phyloP scores from a whole-genome alignment of 106 monocot genomes.

The Xerophyta viscosa region DNA sequence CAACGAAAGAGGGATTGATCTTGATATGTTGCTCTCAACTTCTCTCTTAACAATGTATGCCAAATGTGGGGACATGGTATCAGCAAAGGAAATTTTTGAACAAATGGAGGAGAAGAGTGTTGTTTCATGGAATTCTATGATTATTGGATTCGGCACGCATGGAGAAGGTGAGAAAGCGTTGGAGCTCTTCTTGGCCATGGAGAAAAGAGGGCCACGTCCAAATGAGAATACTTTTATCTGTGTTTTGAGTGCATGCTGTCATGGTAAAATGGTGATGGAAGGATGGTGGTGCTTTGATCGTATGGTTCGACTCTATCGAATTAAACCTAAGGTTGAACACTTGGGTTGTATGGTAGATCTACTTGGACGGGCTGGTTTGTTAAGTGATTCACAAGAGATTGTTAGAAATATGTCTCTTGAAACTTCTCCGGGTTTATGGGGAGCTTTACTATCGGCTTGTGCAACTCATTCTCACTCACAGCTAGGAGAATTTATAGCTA shows the following conservation, averaged over 20 bases:
- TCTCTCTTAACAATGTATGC: constrained; percentile 71
- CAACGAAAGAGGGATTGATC: neutral
- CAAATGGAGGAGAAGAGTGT: constrained; percentile 36
- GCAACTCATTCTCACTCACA: constrained; percentile 24
- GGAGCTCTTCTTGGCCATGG: constrained; percentile 61
- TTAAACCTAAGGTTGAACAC: constrained; percentile 54
- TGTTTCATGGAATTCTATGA: constrained; percentile 66
- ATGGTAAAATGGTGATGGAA: constrained; percentile 41
- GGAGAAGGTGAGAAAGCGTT: constrained; percentile 40
- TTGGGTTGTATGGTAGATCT: constrained; percentile 74
- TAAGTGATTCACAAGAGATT: constrained; percentile 28
- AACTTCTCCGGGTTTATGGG: constrained; percentile 22
- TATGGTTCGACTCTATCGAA: constrained; percentile 37
- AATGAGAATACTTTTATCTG: constrained; percentile 59
- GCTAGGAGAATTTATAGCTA: constrained; percentile 46
- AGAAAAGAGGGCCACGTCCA: constrained; percentile 28
- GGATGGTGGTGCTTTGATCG: constrained; percentile 65
- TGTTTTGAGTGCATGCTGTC: constrained; percentile 55
- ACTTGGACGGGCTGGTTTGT: constrained; percentile 51
- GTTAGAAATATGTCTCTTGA: constrained; percentile 12
- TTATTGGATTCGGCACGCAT: constrained; percentile 53
- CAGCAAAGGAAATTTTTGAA: constrained; percentile 44
- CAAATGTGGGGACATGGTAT: constrained; percentile 55
- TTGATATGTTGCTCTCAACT: constrained; percentile 54
- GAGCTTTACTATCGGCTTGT: constrained; percentile 44